Conservation (phyloP, 1,284 basidiomycete genomes). For the Psilocybe mexicana region DNA sequence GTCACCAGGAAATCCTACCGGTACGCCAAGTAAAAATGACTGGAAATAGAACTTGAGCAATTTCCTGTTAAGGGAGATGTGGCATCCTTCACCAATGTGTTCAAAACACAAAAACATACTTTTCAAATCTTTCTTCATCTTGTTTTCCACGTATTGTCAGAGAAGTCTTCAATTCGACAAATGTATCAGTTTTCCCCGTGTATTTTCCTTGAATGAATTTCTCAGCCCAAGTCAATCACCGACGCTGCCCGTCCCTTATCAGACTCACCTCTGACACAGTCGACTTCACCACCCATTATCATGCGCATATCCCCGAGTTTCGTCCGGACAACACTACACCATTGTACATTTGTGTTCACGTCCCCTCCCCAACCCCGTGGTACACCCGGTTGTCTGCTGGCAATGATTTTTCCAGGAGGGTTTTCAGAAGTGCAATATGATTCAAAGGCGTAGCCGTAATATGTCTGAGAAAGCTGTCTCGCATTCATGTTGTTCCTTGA, state of each 20-base stretch:
- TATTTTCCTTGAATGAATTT: constrained; percentile 47
- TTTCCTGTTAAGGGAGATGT: constrained; percentile 53
- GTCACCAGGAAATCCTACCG: constrained; percentile 49
- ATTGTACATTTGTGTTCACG: constrained; percentile 94
- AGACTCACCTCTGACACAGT: constrained; percentile 77
- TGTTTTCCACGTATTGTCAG: constrained; percentile 68
- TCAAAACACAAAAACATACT: constrained; percentile 45
- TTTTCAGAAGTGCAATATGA: constrained; percentile 74
- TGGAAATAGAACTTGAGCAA: constrained; percentile 96
- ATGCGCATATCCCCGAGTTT: constrained; percentile 82
- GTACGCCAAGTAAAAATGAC: constrained; percentile 89
- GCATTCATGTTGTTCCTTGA: constrained; percentile 62
- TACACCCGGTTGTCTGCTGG: constrained; percentile 21
- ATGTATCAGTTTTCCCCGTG: constrained; percentile 58
- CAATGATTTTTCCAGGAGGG: constrained; percentile 23
- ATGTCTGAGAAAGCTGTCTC: constrained; percentile 59
- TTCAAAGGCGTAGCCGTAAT: constrained; percentile 87
- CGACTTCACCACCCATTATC: constrained; percentile 93
- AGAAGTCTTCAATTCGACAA: constrained; percentile 95
- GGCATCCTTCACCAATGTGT: constrained; percentile 10
- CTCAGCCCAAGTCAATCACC: constrained; percentile 11
- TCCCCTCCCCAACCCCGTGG: constrained; percentile 78
- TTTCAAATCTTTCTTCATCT: constrained; percentile 82
- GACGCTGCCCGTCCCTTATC: not conserved
- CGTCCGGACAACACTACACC: constrained; percentile 93